phyloP scores from a whole-genome alignment of 2,329 filamentous ascomycete species.

The Apiospora arundinis region DNA sequence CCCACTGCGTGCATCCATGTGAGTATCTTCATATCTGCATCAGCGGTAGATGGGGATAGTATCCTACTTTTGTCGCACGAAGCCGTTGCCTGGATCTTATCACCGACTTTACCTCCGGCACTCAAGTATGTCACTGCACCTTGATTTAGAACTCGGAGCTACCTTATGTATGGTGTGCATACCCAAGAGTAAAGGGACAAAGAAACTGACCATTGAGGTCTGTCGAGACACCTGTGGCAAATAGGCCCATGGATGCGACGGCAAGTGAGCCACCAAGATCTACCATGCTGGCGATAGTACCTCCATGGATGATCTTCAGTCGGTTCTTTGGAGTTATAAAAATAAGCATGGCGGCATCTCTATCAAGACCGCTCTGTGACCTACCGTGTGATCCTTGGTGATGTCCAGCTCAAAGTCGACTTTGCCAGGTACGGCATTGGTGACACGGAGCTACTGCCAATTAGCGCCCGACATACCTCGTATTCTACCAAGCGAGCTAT shows the following conservation, averaged over 20 bases:
- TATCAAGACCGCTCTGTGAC: slow-evolving; percentile 29
- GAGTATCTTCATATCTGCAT: not conserved
- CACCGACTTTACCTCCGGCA: slow-evolving; percentile 62
- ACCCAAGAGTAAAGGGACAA: not conserved
- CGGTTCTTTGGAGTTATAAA: slow-evolving; percentile 67
- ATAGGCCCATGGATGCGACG: slow-evolving; percentile 68
- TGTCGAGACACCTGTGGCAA: slow-evolving; percentile 68
- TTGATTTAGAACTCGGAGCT: slow-evolving; percentile 22
- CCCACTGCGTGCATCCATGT: slow-evolving; percentile 56
- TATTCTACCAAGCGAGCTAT: slow-evolving; percentile 5
- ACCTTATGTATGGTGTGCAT: slow-evolving; percentile 6
- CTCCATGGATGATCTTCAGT: slow-evolving; percentile 77
- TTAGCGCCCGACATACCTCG: slow-evolving; percentile 12
- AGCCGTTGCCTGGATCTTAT: slow-evolving; percentile 62
- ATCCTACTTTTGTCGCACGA: slow-evolving; percentile 67
- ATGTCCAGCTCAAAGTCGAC: slow-evolving; percentile 82
- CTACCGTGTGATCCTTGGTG: slow-evolving; percentile 75
- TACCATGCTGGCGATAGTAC: slow-evolving; percentile 78
- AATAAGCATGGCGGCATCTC: slow-evolving; percentile 21
- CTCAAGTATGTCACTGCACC: slow-evolving; percentile 66
- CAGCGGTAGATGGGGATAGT: not conserved
- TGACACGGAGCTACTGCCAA: slow-evolving; percentile 67
- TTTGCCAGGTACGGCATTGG: slow-evolving; percentile 66
- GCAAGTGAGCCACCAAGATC: slow-evolving; percentile 70
- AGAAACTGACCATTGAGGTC: slow-evolving; percentile 63